Evolutionary conservation across 2,329 filamentous ascomycete genomes (phyloP).

Genomic region (Blastomyces emzantsi): DNA sequence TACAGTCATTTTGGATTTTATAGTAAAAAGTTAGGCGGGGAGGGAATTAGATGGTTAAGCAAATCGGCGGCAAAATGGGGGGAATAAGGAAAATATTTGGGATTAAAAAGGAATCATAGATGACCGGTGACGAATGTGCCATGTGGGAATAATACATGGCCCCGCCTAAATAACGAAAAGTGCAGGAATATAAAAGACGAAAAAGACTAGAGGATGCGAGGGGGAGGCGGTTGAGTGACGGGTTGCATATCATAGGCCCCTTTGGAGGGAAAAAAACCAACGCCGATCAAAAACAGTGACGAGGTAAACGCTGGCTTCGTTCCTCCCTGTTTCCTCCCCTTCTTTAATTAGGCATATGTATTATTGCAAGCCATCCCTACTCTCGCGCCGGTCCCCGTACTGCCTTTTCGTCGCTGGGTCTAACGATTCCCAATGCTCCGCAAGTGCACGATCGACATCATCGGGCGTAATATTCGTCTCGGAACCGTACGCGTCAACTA

Average conservation of each 20-base stretch:
- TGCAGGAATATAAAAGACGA: neutral
- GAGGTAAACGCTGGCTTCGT: conserved; percentile 1
- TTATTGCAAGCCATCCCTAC: conserved; percentile 3
- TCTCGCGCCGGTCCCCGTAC: conserved; percentile 15
- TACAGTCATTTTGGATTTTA: neutral
- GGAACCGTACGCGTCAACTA: conserved; percentile 14
- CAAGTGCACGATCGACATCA: conserved; percentile 15
- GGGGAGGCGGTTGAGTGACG: neutral
- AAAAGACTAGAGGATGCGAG: too few relatives aligned
- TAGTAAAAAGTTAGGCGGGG: neutral
- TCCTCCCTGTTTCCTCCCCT: neutral
- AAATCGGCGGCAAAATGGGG: neutral
- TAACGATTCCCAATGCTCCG: conserved; percentile 16
- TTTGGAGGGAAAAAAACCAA: conserved; percentile 8
- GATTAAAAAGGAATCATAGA: neutral
- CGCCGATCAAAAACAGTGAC: neutral
- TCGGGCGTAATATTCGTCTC: conserved; percentile 12
- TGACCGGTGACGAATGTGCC: neutral
- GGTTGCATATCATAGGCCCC: neutral
- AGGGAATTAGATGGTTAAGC: neutral
- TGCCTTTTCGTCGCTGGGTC: conserved; percentile 27
- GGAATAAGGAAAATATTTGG: neutral
- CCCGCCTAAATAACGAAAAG: too few relatives aligned
- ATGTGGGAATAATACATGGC: neutral
- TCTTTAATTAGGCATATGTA: neutral